phyloP scores from a whole-genome alignment of 2,329 filamentous ascomycete genomes.

The Fusarium sterilihyphosum region DNA sequence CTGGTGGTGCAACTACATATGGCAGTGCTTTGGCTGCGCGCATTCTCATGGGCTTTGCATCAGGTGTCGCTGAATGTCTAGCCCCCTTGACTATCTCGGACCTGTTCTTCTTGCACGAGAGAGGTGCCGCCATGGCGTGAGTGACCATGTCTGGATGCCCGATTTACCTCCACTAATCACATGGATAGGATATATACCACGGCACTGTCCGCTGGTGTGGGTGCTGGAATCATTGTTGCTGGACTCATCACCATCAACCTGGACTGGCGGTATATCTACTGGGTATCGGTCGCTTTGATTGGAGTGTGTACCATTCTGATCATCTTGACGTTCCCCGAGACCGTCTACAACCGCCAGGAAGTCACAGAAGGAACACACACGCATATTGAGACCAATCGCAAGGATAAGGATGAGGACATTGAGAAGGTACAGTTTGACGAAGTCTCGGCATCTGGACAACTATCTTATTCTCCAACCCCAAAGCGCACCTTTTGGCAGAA shows the following conservation, averaged over 20 bases:
- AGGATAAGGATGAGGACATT: background rate
- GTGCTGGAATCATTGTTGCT: constrained; percentile 54
- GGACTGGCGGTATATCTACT: constrained; percentile 62
- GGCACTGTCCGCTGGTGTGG: constrained; percentile 55
- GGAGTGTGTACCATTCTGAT: constrained; percentile 58
- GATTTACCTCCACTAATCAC: accelerated
- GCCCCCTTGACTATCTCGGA: background rate
- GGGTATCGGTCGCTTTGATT: constrained; percentile 60
- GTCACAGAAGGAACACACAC: background rate
- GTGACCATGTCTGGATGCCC: background rate
- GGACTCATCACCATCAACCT: constrained; percentile 60
- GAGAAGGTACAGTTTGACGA: background rate
- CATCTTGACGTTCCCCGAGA: constrained; percentile 66
- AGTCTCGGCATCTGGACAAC: background rate
- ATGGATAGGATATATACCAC: constrained; percentile 49
- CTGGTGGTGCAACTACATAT: constrained; percentile 57
- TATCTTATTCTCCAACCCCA: background rate
- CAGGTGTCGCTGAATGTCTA: constrained; percentile 54
- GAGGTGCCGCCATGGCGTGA: constrained; percentile 58
- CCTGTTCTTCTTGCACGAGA: constrained; percentile 46
- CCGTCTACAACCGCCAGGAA: background rate
- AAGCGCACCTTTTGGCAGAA: constrained; percentile 16
- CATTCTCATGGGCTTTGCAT: constrained; percentile 62
- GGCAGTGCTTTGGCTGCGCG: constrained; percentile 56
- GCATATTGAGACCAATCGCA: background rate